Conservation (phyloP, 805 yeast species). For the Yamadazyma takamatsuzukensis region DNA sequence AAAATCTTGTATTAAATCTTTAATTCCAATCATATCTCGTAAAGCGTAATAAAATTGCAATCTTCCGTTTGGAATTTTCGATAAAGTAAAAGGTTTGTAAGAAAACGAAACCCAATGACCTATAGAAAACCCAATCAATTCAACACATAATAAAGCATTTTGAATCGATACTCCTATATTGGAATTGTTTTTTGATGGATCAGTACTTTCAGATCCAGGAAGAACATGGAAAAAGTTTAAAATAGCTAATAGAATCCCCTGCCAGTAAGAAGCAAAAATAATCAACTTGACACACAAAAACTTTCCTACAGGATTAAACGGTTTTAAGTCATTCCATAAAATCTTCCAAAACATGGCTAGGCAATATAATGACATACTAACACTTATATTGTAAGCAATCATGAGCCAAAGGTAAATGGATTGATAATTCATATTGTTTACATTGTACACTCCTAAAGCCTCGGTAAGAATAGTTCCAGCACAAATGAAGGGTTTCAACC, state of each 20-base stretch:
- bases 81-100: slow-evolving; percentile 63
- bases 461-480: slow-evolving; percentile 47
- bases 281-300: slow-evolving; percentile 90
- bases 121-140: slow-evolving; percentile 78
- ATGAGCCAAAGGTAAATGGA: slow-evolving; percentile 64
- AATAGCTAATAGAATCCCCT: slow-evolving; percentile 61
- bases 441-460: slow-evolving; percentile 46
- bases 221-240: slow-evolving; percentile 47
- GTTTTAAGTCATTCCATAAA: slow-evolving; percentile 68
- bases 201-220: slow-evolving; percentile 28
- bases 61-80: slow-evolving; percentile 64
- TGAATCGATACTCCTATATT: slow-evolving; percentile 61
- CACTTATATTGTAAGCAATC: slow-evolving; percentile 71
- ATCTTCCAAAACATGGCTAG: slow-evolving; percentile 92
- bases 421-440: slow-evolving; percentile 42
- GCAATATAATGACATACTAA: slow-evolving; percentile 76
- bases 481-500: slow-evolving; percentile 87
- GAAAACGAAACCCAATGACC: slow-evolving; percentile 90
- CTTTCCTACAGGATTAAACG: slow-evolving; percentile 87
- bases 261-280: slow-evolving; percentile 99
- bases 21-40: slow-evolving; percentile 69
- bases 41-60: slow-evolving; percentile 60
- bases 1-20: slow-evolving; percentile 80
- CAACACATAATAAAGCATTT: slow-evolving; percentile 76
- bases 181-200: slow-evolving; percentile 18